Conservation (phyloP, 139 green algal species). For the Tetraselmis chui region DNA sequence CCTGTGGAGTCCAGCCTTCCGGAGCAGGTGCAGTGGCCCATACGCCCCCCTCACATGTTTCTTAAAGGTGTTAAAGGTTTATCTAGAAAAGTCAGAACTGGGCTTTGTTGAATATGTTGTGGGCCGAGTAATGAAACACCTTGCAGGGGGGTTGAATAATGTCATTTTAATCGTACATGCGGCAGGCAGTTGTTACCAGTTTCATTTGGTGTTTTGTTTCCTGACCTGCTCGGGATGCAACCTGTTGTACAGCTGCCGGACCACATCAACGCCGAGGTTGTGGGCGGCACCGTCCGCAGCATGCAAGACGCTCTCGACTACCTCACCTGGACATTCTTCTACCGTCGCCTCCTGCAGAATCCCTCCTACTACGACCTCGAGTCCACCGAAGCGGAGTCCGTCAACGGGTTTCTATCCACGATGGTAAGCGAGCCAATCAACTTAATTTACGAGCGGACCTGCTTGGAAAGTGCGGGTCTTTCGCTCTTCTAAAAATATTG, state of each 20-base stretch:
- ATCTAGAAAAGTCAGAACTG: too few relatives aligned
- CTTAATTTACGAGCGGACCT: not conserved
- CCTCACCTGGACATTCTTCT: constrained; percentile 96
- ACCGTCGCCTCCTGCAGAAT: constrained; percentile 70
- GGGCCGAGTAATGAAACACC: too few relatives aligned
- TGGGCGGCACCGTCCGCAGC: constrained; percentile 58
- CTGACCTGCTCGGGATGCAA: too few relatives aligned
- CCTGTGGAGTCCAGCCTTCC: constrained; percentile 87
- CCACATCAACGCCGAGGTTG: constrained; percentile 94
- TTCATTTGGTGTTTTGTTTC: too few relatives aligned
- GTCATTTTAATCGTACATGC: too few relatives aligned
- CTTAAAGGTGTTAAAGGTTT: too few relatives aligned
- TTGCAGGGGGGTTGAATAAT: too few relatives aligned
- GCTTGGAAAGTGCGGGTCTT: too few relatives aligned
- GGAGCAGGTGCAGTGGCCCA: constrained; percentile 51
- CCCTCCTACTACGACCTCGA: constrained; percentile 92
- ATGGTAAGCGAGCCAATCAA: not conserved
- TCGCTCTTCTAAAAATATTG: too few relatives aligned
- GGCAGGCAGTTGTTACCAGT: too few relatives aligned
- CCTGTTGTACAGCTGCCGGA: constrained; percentile 68
- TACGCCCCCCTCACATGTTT: too few relatives aligned
- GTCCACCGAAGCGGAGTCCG: constrained; percentile 31
- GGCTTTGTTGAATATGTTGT: too few relatives aligned
- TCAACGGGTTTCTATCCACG: constrained; percentile 68
- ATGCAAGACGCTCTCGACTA: constrained; percentile 89